Percentiles rank a stretch among this genome's conserved stretches.
phyloP scores from a whole-genome alignment of 306 rosid species.

The barrel medic (Medicago truncatula) region DNA sequence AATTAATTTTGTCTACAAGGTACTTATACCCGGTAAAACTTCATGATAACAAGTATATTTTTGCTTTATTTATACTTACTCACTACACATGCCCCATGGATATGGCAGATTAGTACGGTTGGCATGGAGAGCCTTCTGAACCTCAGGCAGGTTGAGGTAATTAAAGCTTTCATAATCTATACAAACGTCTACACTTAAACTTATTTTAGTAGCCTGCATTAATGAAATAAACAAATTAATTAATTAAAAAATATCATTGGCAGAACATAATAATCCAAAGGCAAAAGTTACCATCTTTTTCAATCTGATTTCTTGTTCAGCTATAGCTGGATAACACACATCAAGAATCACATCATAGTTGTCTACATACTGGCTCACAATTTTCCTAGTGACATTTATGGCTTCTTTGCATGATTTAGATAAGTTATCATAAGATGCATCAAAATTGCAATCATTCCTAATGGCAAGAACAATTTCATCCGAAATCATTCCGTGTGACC shows the following conservation, averaged over 20 bases:
- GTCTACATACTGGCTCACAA: conserved; percentile 71
- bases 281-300: conserved; percentile 58
- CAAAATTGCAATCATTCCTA: conserved; percentile 72
- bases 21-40: no score
- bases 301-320: conserved; percentile 80
- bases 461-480: conserved; percentile 81
- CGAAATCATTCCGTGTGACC: conserved; percentile 97
- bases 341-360: conserved; percentile 82
- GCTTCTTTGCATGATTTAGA: conserved; percentile 61
- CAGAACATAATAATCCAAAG: not conserved
- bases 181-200: conserved; percentile 84
- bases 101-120: conserved; percentile 84
- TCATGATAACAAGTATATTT: no score
- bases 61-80: conserved; percentile 48
- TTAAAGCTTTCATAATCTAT: conserved; percentile 61
- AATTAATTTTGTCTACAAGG: no score
- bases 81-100: conserved; percentile 78
- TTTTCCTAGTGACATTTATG: conserved; percentile 50
- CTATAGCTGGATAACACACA: conserved; percentile 85
- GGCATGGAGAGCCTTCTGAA: conserved; percentile 94
- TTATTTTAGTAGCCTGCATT: conserved; percentile 79
- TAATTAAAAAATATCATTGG: not conserved
- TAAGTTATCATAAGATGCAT: conserved; percentile 56
- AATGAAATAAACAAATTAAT: not conserved
- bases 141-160: conserved; percentile 83